Evolutionary conservation across 495 filamentous ascomycete species (phyloP).

Genomic region (Aspergillus sclerotiicarbonarius): DNA sequence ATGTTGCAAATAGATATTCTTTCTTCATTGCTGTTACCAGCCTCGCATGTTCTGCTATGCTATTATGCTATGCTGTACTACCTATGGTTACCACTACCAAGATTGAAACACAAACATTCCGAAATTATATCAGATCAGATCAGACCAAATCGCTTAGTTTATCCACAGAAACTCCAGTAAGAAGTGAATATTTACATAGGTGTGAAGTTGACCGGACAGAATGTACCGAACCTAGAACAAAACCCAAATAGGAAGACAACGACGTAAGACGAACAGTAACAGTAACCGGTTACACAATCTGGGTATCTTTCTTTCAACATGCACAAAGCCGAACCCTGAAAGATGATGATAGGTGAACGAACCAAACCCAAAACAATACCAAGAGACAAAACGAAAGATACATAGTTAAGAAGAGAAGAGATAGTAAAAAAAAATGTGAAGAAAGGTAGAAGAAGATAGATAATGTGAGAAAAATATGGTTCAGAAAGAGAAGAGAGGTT

Average conservation of each 20-base stretch:
- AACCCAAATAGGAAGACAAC: background rate
- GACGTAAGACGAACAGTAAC: background rate
- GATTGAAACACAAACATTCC: background rate
- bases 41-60: background rate
- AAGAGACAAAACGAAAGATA: background rate
- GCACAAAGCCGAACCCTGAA: conserved; percentile 9
- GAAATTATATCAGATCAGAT: background rate
- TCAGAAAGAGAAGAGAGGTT: background rate
- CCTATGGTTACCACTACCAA: background rate
- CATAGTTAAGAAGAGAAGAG: background rate
- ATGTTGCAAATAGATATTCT: conserved; percentile 1
- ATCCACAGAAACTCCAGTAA: no score
- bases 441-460: background rate
- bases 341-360: background rate
- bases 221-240: no score
- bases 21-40: no score
- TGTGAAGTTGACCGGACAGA: no score
- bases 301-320: conserved; percentile 16
- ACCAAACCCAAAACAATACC: background rate
- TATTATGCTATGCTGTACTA: background rate
- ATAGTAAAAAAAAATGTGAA: background rate
- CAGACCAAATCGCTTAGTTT: no score
- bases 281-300: conserved; percentile 9
- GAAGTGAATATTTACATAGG: no score
- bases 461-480: background rate